A percentile compares a stretch with the other conserved stretches of the same genome.
Evolutionary conservation across 495 filamentous ascomycete species (phyloP).

Genomic region (Cudoniella acicularis): DNA sequence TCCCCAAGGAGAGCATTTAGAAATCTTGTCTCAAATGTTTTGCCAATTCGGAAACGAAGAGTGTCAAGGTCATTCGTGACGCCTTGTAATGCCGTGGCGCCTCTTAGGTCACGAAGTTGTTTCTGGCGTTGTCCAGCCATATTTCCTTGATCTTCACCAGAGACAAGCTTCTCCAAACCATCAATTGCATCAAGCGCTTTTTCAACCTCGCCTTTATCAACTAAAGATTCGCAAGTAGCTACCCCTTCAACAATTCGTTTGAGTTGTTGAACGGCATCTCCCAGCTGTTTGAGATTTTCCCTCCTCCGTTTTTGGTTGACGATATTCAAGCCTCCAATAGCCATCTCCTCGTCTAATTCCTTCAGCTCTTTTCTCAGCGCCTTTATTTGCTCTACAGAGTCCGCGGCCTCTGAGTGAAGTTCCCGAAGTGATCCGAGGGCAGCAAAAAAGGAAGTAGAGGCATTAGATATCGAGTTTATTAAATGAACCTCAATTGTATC

Average conservation of each 20-base stretch:
- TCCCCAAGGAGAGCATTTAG: conserved; percentile 75
- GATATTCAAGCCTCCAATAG: conserved; percentile 78
- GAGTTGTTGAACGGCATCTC: conserved; percentile 78
- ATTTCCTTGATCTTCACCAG: conserved; percentile 52
- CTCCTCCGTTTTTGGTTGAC: conserved; percentile 74
- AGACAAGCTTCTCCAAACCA: conserved; percentile 70
- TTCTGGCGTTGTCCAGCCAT: conserved; percentile 12
- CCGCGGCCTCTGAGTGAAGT: conserved; percentile 86
- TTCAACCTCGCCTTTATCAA: conserved; percentile 78
- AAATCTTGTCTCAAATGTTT: conserved; percentile 79
- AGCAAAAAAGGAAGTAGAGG: conserved; percentile 94
- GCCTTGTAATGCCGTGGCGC: conserved; percentile 75
- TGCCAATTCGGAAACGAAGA: conserved; percentile 77
- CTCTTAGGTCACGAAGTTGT: conserved; percentile 65
- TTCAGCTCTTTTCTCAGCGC: conserved; percentile 72
- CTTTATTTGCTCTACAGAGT: conserved; percentile 86
- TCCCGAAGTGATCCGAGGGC: conserved; percentile 88
- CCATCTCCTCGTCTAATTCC: conserved; percentile 82
- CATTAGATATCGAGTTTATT: conserved; percentile 91
- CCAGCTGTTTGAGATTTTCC: conserved; percentile 81
- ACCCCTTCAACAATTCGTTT: conserved; percentile 73
- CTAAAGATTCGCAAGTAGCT: conserved; percentile 69
- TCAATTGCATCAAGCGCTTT: conserved; percentile 73
- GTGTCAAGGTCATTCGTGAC: conserved; percentile 71
- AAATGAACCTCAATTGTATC: conserved; percentile 97